phyloP scores from a whole-genome alignment of 768 basidiomycete species.

The Pleurotus salmoneostramineus region DNA sequence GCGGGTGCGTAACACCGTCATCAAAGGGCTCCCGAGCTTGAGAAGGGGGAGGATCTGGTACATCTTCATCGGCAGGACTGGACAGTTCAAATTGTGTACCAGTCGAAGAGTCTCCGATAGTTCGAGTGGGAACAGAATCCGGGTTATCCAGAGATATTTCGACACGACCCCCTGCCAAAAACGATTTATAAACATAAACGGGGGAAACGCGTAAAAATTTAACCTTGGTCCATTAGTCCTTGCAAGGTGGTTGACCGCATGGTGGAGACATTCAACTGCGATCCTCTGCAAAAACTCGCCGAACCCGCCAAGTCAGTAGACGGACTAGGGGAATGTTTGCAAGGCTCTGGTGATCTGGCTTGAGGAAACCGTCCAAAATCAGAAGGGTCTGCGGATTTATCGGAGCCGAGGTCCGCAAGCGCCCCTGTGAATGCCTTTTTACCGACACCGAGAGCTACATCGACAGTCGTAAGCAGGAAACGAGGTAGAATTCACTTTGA shows the following conservation, averaged over 20 bases:
- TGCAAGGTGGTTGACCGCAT: slow-evolving; percentile 45
- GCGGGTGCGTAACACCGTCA: neutral
- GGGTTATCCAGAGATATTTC: slow-evolving; percentile 43
- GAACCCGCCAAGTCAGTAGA: neutral
- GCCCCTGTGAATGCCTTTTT: slow-evolving; percentile 29
- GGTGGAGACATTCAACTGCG: slow-evolving; percentile 21
- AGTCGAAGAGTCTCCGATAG: slow-evolving; percentile 37
- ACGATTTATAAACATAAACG: neutral
- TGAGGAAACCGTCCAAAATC: slow-evolving; percentile 13
- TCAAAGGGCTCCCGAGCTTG: slow-evolving; percentile 4
- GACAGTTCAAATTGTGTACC: slow-evolving; percentile 23
- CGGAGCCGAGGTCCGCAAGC: slow-evolving; percentile 16
- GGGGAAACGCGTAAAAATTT: slow-evolving; percentile 12
- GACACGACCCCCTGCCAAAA: slow-evolving; percentile 46
- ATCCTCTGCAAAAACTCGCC: neutral
- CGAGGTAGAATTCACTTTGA: slow-evolving; percentile 21
- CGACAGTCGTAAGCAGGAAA: neutral
- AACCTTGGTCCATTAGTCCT: slow-evolving; percentile 64
- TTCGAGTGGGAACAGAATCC: slow-evolving; percentile 33
- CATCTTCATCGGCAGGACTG: neutral
- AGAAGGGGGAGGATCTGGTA: neutral
- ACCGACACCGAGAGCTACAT: slow-evolving; percentile 66
- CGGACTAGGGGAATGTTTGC: neutral
- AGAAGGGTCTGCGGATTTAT: slow-evolving; percentile 17
- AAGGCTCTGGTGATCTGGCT: neutral